Conservation (phyloP, 2,329 filamentous ascomycete genomes). For the Nothophoma quercina region DNA sequence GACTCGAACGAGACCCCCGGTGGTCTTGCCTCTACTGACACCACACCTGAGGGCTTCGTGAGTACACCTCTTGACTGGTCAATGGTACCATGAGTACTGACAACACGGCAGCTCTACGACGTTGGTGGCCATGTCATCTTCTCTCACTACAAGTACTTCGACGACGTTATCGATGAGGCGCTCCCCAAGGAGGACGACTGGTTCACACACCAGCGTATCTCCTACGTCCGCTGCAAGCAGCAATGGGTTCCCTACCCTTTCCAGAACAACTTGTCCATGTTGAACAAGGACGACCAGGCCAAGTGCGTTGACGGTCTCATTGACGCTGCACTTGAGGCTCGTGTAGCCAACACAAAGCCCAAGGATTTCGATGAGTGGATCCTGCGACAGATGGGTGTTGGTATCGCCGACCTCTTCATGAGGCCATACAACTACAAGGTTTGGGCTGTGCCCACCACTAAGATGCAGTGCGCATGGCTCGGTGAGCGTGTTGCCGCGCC, state of each 20-base stretch:
- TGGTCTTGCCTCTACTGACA: slow-evolving; percentile 93
- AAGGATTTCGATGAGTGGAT: slow-evolving; percentile 99
- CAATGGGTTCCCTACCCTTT: slow-evolving; percentile 99
- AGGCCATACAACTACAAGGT: slow-evolving; percentile 99
- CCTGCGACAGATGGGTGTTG: slow-evolving; percentile 85
- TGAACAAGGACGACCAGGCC: slow-evolving; percentile 97
- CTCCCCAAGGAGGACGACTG: slow-evolving; percentile 93
- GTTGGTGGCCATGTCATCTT: slow-evolving; percentile 98
- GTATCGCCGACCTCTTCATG: slow-evolving; percentile 97
- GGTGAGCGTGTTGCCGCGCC: slow-evolving; percentile 98
- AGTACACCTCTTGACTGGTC: slow-evolving; percentile 54
- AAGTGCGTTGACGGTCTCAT: slow-evolving; percentile 95
- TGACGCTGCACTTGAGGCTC: slow-evolving; percentile 86
- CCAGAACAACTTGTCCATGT: slow-evolving; percentile 99
- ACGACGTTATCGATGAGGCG: slow-evolving; percentile 97
- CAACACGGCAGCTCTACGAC: slow-evolving; percentile 78
- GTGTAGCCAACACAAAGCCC: slow-evolving; percentile 89
- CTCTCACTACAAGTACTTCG: slow-evolving; percentile 99
- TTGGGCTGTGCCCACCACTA: slow-evolving; percentile 97
- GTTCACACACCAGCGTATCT: slow-evolving; percentile 98
- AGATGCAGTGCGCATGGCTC: slow-evolving; percentile 99
- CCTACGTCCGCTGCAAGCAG: slow-evolving; percentile 95
- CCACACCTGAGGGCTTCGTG: slow-evolving; percentile 96
- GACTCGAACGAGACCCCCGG: slow-evolving; percentile 92
- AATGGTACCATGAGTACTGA: slow-evolving; percentile 25